Percentiles rank a stretch among this genome's conserved stretches.
These are phyloP conservation scores for Primulina tabacum DNA, from an alignment of 257 asterid genomes.

Conservation along the genomic window DNA sequence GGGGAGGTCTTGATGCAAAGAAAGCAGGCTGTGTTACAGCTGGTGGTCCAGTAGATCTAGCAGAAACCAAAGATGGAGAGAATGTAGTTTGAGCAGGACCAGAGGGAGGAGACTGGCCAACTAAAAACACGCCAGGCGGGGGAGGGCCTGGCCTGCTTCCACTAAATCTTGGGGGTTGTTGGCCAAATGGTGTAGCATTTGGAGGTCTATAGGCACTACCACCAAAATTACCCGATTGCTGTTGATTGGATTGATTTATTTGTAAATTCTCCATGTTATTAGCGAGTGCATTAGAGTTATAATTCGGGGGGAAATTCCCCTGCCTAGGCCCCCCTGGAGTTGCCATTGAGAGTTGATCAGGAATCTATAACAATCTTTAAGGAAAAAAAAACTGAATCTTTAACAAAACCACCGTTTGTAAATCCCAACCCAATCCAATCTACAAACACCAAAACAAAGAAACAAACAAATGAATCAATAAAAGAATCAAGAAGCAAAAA, in stretches of 20 bases:
- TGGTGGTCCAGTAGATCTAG: constrained; percentile 63
- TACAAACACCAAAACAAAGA: constrained; percentile 30
- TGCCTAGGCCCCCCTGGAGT: constrained; percentile 91
- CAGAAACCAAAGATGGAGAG: constrained; percentile 47
- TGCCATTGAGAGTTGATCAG: constrained; percentile 58
- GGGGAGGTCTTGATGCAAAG: constrained; percentile 74
- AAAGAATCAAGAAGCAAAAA: constrained; percentile 23
- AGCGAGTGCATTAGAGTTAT: constrained; percentile 72
- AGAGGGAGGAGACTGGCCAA: constrained; percentile 58
- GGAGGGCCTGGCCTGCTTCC: constrained; percentile 78
- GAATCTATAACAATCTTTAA: constrained; percentile 16
- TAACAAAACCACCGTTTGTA: constrained; percentile 24
- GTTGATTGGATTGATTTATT: constrained; percentile 66
- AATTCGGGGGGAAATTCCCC: constrained; percentile 71
- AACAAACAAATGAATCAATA: constrained; percentile 11
- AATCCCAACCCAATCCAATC: constrained; percentile 31
- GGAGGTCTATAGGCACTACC: constrained; percentile 64
- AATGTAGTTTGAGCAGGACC: constrained; percentile 53
- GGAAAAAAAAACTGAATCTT: constrained; percentile 28
- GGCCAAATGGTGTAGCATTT: constrained; percentile 60
- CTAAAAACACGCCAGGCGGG: constrained; percentile 62
- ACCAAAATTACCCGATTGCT: constrained; percentile 37
- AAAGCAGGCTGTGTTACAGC: constrained; percentile 57
- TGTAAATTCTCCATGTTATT: constrained; percentile 81
- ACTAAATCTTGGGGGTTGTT: constrained; percentile 66